These are phyloP conservation scores for Globisporangium yorkense DNA, from an alignment of 352 stramenopile genomes.

Conservation along the genomic window DNA sequence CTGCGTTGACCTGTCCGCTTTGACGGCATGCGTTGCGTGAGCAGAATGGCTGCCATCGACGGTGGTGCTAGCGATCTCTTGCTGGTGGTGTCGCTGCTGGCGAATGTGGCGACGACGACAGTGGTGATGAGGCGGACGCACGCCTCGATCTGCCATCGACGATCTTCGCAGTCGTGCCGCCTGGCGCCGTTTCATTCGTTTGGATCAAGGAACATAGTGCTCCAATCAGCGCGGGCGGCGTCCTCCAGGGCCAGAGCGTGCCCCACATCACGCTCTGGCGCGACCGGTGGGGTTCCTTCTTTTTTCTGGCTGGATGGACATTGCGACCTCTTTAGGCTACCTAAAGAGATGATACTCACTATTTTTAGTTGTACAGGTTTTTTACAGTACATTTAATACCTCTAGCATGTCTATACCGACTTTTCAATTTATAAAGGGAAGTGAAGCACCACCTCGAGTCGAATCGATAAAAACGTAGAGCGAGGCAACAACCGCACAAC, in stretches of 20 bases:
- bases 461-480: not conserved
- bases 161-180: not conserved
- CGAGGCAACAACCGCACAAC: not conserved
- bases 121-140: too few species aligned
- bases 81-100: too few species aligned
- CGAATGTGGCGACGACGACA: too few species aligned
- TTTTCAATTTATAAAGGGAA: not conserved
- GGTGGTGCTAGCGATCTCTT: too few species aligned
- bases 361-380: too few species aligned
- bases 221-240: not conserved
- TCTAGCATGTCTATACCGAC: too few species aligned
- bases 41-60: too few species aligned
- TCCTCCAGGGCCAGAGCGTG: not conserved
- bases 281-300: constrained; percentile 8
- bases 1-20: too few species aligned
- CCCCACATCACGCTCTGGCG: not conserved
- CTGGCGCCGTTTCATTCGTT: not conserved
- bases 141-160: not conserved
- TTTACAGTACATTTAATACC: too few species aligned
- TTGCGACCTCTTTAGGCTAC: not conserved
- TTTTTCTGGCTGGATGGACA: constrained; percentile 7
- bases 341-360: not conserved
- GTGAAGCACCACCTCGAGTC: not conserved
- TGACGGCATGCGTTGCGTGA: too few species aligned
- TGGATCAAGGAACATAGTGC: not conserved